Base-by-base conservation (phyloP, 768 basidiomycete genomes). In the Mycena galopus region DNA sequence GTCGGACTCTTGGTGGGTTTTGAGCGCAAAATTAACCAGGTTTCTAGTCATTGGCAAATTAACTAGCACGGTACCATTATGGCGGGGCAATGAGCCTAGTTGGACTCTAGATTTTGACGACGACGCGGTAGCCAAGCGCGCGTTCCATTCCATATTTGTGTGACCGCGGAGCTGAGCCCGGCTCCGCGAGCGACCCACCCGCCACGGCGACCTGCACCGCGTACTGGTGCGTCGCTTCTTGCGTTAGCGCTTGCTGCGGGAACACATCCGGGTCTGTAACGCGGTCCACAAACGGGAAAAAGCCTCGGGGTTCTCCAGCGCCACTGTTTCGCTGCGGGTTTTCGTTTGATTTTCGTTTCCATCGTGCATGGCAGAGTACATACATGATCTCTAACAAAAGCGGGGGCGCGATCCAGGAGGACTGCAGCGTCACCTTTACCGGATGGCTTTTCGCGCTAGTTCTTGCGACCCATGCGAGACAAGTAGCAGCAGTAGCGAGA, bases 321-420 rank as follows among this genome's bases (percentile, higher is more conserved):
- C 82, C 17, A 96, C 86, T 0, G 95, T 91, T 82, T 99, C 97
- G 44, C 97, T n/a, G n/a, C n/a, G n/a, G n/a, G n/a, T n/a, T n/a
- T n/a, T n/a, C n/a, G n/a, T n/a, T n/a, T n/a, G n/a, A n/a, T n/a
- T n/a, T 99, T 78, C 8, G 65, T 29, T 25, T 66, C 65, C n/a
- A 73, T 39, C 12, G 39, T 8, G 17, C 11, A 39, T 16, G 12
- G n/a, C 32, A 23, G 3, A 50, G 42, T 62, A 33, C 91, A 73
- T 69, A 92, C 92, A 93, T 78, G 57, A 92, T 85, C 81, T 93
- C 92, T n/a, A 91, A 82, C 12, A 92, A 77, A 27, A 91, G 81
- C 30, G 90, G 87, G 11, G 92, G 88, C 53, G 90, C 90, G 3
- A 86, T 81, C 93, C 93, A 94, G 32, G 90, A 89, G 8, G 92